Evolutionary conservation across 768 basidiomycete genomes (phyloP), one percentile per base, ranked within the genome.

Genomic region (Candolleomyces aberdarensis): DNA sequence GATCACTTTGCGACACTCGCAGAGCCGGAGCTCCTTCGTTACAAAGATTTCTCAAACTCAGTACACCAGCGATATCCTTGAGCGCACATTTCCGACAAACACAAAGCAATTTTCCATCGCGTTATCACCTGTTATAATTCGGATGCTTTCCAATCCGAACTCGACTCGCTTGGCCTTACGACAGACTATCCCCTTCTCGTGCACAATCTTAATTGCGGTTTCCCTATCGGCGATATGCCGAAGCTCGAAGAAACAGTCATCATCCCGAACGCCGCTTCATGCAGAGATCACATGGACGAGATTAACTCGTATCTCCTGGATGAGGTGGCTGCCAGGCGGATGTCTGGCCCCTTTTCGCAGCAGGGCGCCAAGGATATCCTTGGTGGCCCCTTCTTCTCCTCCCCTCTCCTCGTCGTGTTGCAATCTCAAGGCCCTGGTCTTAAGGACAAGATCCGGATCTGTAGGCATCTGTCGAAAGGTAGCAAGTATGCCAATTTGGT

Each of bases 161-260:
- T 48, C 0, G 3, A 41, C 22, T 8, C 40, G 20, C 43, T 14
- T 26, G n/a, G 40, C 39, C 58, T 59, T 4, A 36, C 32, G 32
- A 0, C 55, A 0, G 2, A 43, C 26, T 78, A 78, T 31, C 76
- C 76, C 0, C 8, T 63, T 1, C 67, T 80, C 1, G 51, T 67
- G 5, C 0, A 55, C 5, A 76, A 75, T 19, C 65, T 80, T 1
- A 58, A 59, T 0, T 7, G 65, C 10, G 73, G 76, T 2, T 77
- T 78, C 56, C 73, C 72, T 0, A 58, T 78, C 3, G 74, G 76
- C 1, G 47, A 64, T 1, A 74, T 78, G 65, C 71, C 75, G 47
- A 3, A 19, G 10, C 60, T 69, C 39, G 9, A 22, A 5, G 6
- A 51, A 3, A 62, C 68, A 5, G 59, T 69, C 48, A 69, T 73